Conservation (phyloP, 139 green algal genomes). For the Chlamydomonas asymmetrica region DNA sequence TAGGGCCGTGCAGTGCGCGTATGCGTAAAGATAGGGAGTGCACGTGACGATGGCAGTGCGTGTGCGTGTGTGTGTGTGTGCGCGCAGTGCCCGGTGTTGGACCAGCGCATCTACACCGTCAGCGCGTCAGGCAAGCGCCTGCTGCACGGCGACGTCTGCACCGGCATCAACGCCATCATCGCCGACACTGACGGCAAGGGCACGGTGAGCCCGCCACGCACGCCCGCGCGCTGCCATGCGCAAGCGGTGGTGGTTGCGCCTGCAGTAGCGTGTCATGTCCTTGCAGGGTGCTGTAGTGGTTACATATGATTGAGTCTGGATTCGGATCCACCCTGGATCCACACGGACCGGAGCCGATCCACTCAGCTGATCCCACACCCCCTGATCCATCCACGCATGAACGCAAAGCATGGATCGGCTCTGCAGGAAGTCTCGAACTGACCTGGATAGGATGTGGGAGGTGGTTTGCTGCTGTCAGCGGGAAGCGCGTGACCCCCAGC, state of each 20-base stretch:
- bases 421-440: no score
- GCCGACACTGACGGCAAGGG: constrained; percentile 71
- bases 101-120: constrained; percentile 6
- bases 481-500: not conserved
- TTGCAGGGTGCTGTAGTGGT: constrained; percentile 2
- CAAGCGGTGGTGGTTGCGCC: not conserved
- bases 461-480: not conserved
- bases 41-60: not conserved
- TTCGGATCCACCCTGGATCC: not conserved
- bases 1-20: not conserved
- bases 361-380: no score
- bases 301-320: not conserved
- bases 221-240: constrained; percentile 1
- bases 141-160: constrained; percentile 69
- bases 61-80: not conserved
- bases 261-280: not conserved
- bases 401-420: no score
- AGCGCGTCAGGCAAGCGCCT: constrained; percentile 47
- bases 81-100: constrained; percentile 23
- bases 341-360: no score
- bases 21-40: not conserved
- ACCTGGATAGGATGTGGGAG: not conserved
- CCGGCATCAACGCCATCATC: constrained; percentile 46
- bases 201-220: not conserved
- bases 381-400: no score